Evolutionary conservation across 108 stramenopile genomes (phyloP), one percentile per base, ranked within the genome.

Genomic region (Skeletonema potamos): DNA sequence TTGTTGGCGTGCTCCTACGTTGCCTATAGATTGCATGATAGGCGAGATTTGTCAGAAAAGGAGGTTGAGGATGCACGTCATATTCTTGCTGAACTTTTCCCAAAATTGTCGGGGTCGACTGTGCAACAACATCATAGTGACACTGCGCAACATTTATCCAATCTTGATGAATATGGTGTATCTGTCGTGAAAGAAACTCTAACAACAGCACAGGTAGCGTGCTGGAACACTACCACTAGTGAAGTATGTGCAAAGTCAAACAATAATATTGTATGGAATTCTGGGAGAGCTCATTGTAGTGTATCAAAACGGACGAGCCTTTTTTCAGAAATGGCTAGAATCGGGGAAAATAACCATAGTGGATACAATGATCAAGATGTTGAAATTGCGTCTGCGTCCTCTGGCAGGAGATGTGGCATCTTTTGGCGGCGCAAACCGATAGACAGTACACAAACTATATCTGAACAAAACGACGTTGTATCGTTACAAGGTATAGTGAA

Each of bases 281-380:
- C 74, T n/a, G 74, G 74, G 24, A 54, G 74, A 56, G 59, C 67
- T n/a, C 67, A 76, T 59, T 76, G 24, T 20, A 54, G 36, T 54
- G 63, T 76, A 32, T 68, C 74, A 48, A 63, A 76, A 36, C 30
- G 46, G 26, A 48, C 65, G 48, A 33, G 51, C 24, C 58, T 66
- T 34, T 74, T 66, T 58, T 29, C 37, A 41, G 46, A 74, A 24
- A 74, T 74, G 73, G 57, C 55, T 46, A 41, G 48, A 2, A 32
- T 74, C 27, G 65, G 65, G 26, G 32, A 32, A 10, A 64, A 51
- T 33, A 27, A 12, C 28, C 27, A 66, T 13, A 33, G 4, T 6
- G 13, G 29, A 26, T 27, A 48, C 7, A 11, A 59, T 27, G 13
- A 22, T 44, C 26, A 57, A 17, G 26, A 36, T 27, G 54, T 9